Evolutionary conservation across 1,139 yeast species (phyloP), one percentile per base, ranked within the genome.

Genomic region (Kodamaea derodonti): DNA sequence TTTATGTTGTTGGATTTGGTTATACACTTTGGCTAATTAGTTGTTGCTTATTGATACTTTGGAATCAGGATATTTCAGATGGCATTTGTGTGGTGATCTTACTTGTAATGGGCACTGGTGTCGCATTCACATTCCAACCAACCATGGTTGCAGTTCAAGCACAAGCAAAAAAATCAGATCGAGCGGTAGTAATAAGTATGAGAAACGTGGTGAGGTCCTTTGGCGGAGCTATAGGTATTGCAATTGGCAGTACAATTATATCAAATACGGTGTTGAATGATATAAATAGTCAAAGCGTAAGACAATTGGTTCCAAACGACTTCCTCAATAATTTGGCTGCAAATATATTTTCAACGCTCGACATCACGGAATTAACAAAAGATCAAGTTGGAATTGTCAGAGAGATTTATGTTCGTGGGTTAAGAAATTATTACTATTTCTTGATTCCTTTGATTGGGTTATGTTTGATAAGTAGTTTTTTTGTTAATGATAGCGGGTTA

Each of bases 131-230:
- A 4, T 73, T 75, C 54, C 81, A 75, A 48, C 78, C 80, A 6
- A 68, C 78, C 0, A 61, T 76, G 62, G 69, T 75, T 7, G 80
- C 80, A 1, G 69, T 68, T 2, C 78, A 73, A 49, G 78, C 81
- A 1, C 75, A 74, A 36, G 65, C 77, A 7, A 58, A 51, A 28
- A 65, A 65, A 33, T 59, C 71, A 1, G 80, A 76, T 41, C 53
- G 82, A 30, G 80, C 82, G 0, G 78, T 75, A 10, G 75, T 75
- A 8, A 75, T 75, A 8, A 65, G 79, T 3, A 63, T 77, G 1
- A 60, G 82, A 49, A 75, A 75, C 43, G 71, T 75, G 9, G 43
- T 73, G 32, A 52, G 82, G 39, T 68, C 75, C 1, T 63, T 76
- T 33, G 82, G 83, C 25, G 80, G 79, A 17, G 70, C 81, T 2